Conservation (phyloP, 2,329 filamentous ascomycete species). For the Pyrenophora tritici-repentis region DNA sequence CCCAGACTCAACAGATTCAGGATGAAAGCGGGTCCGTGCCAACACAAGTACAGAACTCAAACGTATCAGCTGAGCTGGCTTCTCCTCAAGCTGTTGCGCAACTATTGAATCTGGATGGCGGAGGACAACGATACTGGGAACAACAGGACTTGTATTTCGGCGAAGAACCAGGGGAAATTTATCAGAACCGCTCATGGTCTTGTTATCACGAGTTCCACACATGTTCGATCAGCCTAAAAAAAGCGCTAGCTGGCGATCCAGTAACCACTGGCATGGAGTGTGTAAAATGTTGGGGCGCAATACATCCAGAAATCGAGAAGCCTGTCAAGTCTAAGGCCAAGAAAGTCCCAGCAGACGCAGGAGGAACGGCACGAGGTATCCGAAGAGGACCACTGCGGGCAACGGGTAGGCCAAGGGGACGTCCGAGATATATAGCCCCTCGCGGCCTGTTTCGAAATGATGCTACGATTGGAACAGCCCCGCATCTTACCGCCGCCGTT, state of each 20-base stretch:
- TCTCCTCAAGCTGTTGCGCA: background rate
- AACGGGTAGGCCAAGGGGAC: background rate
- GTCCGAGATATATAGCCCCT: constrained; percentile 9
- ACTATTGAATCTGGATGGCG: constrained; percentile 43
- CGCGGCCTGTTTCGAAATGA: constrained; percentile 16
- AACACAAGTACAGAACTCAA: background rate
- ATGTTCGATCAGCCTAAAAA: constrained; percentile 18
- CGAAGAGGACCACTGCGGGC: background rate
- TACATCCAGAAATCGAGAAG: constrained; percentile 30
- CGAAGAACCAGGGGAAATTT: constrained; percentile 41
- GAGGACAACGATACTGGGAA: constrained; percentile 40
- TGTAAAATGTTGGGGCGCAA: constrained; percentile 33
- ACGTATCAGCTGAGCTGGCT: background rate
- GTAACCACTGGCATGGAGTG: constrained; percentile 32
- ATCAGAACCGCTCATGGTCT: constrained; percentile 28
- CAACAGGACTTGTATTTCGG: constrained; percentile 41
- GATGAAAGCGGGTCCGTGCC: too few relatives aligned
- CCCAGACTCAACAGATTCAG: too few relatives aligned
- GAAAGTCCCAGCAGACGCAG: background rate
- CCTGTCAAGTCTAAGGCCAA: constrained; percentile 2
- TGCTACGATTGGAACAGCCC: constrained; percentile 12
- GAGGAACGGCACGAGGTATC: background rate
- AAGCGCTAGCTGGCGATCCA: constrained; percentile 13
- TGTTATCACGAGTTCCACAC: constrained; percentile 33
- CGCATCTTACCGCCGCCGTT: constrained; percentile 5